Conservation (phyloP, 768 basidiomycete genomes). For the Xerocomellus chrysenteron region DNA sequence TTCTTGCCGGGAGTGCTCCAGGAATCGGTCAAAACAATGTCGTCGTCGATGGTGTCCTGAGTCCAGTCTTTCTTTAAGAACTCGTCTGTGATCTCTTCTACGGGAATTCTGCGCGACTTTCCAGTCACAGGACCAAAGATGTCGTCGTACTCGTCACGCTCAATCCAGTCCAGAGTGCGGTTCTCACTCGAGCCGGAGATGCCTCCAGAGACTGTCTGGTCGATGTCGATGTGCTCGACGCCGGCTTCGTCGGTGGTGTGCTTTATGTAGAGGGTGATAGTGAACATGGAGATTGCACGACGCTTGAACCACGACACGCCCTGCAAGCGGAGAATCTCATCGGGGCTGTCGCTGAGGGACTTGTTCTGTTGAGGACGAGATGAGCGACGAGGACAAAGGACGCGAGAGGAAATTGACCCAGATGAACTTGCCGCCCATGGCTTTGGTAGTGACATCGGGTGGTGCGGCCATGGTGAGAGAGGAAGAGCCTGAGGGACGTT, state of each 20-base stretch:
- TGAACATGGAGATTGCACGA: slow-evolving; percentile 54
- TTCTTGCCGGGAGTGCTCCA: slow-evolving; percentile 67
- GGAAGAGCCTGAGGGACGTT: background rate
- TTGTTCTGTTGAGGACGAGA: slow-evolving; percentile 53
- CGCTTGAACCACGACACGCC: slow-evolving; percentile 74
- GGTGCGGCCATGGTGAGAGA: slow-evolving; percentile 60
- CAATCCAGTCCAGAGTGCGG: slow-evolving; percentile 56
- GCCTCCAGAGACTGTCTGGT: slow-evolving; percentile 63
- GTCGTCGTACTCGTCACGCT: slow-evolving; percentile 52
- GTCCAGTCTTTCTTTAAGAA: slow-evolving; percentile 44
- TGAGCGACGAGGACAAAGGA: slow-evolving; percentile 1
- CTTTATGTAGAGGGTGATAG: slow-evolving; percentile 58
- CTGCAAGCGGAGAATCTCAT: slow-evolving; percentile 65
- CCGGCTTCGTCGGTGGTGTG: slow-evolving; percentile 62
- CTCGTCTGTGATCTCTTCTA: slow-evolving; percentile 46
- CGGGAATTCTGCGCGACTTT: slow-evolving; percentile 50
- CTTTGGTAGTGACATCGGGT: slow-evolving; percentile 52
- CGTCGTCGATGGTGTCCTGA: slow-evolving; percentile 38
- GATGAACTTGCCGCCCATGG: slow-evolving; percentile 59
- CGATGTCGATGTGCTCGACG: slow-evolving; percentile 65
- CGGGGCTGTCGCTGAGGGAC: slow-evolving; percentile 56
- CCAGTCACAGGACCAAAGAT: slow-evolving; percentile 61
- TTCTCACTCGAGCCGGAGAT: slow-evolving; percentile 56
- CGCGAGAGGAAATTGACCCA: slow-evolving; percentile 45
- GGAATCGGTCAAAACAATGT: slow-evolving; percentile 37